Evolutionary conservation across 192 early-diverging fungal genomes (phyloP).

Genomic region (Coemansia sp.): DNA sequence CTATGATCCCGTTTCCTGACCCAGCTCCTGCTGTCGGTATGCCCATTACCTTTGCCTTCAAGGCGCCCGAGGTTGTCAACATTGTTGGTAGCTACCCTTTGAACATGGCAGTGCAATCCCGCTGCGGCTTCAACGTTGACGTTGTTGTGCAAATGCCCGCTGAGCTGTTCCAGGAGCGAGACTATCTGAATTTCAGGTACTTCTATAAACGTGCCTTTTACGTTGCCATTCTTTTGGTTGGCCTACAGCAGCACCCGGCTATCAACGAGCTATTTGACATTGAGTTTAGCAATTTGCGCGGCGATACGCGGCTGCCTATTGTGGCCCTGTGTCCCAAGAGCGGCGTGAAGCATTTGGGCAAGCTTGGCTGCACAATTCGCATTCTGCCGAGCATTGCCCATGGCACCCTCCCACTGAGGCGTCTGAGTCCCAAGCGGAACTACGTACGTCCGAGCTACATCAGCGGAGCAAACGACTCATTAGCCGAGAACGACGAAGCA

Average conservation of each 20-base stretch:
- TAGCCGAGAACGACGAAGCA: constrained; percentile 3
- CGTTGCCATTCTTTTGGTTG: constrained; percentile 59
- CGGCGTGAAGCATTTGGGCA: constrained; percentile 11
- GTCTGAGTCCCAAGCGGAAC: constrained; percentile 76
- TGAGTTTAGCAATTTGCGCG: constrained; percentile 53
- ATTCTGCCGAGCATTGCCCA: constrained; percentile 71
- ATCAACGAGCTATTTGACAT: constrained; percentile 52
- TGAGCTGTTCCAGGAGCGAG: constrained; percentile 82
- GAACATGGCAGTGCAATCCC: constrained; percentile 61
- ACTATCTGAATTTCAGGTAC: constrained; percentile 89
- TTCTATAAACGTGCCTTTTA: constrained; percentile 95
- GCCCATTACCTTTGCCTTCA: constrained; percentile 76
- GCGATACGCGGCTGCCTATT: constrained; percentile 63
- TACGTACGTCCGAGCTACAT: constrained; percentile 65
- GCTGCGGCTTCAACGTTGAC: constrained; percentile 74
- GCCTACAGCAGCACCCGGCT: constrained; percentile 40
- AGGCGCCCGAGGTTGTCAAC: constrained; percentile 67
- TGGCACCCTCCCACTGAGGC: constrained; percentile 61
- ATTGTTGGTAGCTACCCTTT: constrained; percentile 87
- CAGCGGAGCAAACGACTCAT: background rate
- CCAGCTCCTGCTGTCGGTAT: constrained; percentile 64
- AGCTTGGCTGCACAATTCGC: constrained; percentile 54
- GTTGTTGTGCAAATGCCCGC: constrained; percentile 88
- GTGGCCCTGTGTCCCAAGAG: constrained; percentile 53
- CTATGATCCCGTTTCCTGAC: constrained; percentile 68